Evolutionary conservation across 2,329 filamentous ascomycete species (phyloP), one percentile per base, ranked within the genome.

Genomic region (Cladosporium halotolerans): DNA sequence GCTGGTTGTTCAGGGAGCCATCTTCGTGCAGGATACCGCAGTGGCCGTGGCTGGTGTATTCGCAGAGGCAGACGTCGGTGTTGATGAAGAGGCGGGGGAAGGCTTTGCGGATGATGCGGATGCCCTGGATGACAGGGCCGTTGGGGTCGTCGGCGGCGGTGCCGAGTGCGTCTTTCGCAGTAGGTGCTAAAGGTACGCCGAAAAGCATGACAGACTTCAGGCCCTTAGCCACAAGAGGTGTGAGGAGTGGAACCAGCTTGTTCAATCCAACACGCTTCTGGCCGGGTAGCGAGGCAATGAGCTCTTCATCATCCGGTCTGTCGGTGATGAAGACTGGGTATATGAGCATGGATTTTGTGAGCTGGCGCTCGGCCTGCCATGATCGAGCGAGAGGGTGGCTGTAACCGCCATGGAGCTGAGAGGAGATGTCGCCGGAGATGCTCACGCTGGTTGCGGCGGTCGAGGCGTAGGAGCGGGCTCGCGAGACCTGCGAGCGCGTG

Each of bases 311-410:
- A 66, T 97, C 89, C 34, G 92, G 88, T 66, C 88, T 83, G 72
- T 99, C 93, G 65, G 93, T 95, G 60, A 99, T 83, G 76, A 99
- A 99, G 61, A 99, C 80, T 10, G 93, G 93, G 73, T 95, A 97
- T 66, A 99, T 96, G 65, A 99, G 85, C 93, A 97, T 97, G 36
- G 91, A 93, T 68, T 78, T 78, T 55, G 76, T 78, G 61, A 78
- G 66, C 60, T 78, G 76, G 45, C 75, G 69, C 65, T 78, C 76
- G 2, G 76, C 75, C 61, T 78, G 76, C 76, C 76, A 78, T 65
- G 75, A 66, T 55, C 76, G 66, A 45, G 76, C 71, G 9, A 78
- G 70, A 14, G 76, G 76, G 58, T 78, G 76, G 58, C 72, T 73
- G 62, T 78, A 78, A 42, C 76, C 76, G 58, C 75, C 75, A 60